Evolutionary conservation across 768 basidiomycete species (phyloP).

Genomic region (Leccinum ochraceum): DNA sequence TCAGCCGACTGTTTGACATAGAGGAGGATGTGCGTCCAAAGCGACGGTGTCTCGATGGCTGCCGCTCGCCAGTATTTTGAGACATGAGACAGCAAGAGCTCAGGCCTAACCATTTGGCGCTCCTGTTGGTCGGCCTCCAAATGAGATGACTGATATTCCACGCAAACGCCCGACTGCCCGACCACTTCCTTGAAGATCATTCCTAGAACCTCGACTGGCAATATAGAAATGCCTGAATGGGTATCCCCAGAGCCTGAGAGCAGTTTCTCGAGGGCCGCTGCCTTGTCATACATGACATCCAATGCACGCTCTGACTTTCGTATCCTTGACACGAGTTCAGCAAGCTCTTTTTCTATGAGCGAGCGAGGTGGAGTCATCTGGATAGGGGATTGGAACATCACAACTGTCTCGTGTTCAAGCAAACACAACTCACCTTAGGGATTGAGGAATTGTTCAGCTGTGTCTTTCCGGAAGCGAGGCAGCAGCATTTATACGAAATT

Average conservation of each 20-base stretch:
- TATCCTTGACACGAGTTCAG: constrained; percentile 22
- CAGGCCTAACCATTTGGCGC: constrained; percentile 21
- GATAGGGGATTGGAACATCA: not conserved
- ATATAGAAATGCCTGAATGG: constrained; percentile 15
- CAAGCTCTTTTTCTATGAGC: constrained; percentile 15
- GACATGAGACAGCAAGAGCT: constrained; percentile 42
- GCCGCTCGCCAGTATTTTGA: constrained; percentile 44
- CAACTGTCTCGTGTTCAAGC: not conserved
- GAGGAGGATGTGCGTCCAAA: constrained; percentile 41
- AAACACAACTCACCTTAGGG: constrained; percentile 13
- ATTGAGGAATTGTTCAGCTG: not conserved
- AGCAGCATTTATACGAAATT: constrained; percentile 15
- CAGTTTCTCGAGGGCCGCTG: constrained; percentile 9
- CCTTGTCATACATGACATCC: constrained; percentile 23
- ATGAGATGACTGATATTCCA: constrained; percentile 2
- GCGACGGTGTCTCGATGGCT: constrained; percentile 37
- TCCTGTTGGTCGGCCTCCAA: constrained; percentile 6
- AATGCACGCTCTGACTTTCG: constrained; percentile 21
- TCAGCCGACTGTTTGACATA: constrained; percentile 28
- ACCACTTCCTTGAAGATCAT: constrained; percentile 27
- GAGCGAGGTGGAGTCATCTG: constrained; percentile 17
- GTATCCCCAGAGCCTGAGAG: constrained; percentile 3
- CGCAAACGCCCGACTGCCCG: constrained; percentile 3
- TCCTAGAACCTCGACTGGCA: constrained; percentile 30
- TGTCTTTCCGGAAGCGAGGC: not conserved